phyloP scores from a whole-genome alignment of 2,329 filamentous ascomycete genomes.

The Trichoderma sp. region DNA sequence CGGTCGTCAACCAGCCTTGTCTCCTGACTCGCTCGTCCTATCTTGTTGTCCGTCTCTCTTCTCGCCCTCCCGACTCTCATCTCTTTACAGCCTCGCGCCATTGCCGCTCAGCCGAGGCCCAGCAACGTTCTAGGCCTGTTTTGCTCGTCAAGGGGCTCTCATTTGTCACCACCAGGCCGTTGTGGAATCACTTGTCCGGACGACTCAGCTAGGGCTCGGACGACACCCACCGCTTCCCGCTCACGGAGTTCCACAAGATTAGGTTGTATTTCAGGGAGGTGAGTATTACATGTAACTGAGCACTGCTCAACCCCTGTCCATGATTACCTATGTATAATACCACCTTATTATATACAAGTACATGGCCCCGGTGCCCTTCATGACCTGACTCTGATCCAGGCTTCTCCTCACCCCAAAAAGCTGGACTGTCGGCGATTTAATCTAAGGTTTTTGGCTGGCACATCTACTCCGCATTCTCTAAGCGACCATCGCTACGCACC shows the following conservation, averaged over 20 bases:
- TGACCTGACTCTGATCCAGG: conserved; percentile 4
- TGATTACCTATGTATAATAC: not conserved
- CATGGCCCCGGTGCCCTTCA: not conserved
- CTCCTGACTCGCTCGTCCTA: conserved; percentile 8
- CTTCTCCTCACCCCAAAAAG: not conserved
- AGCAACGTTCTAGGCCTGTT: conserved; percentile 4
- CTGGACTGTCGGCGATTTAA: not conserved
- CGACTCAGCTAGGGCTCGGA: not conserved
- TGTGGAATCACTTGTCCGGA: not conserved
- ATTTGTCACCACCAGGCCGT: not conserved
- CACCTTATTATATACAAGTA: not conserved
- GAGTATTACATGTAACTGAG: not conserved
- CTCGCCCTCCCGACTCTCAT: not conserved
- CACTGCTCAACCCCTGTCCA: not conserved
- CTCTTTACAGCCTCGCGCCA: not conserved
- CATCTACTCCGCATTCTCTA: not conserved
- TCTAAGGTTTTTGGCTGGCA: not conserved
- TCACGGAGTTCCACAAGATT: conserved; percentile 11
- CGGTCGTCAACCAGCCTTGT: conserved; percentile 11
- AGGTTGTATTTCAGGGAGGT: conserved; percentile 15
- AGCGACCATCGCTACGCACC: not conserved
- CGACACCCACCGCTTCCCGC: conserved; percentile 1
- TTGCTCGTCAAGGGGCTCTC: not conserved
- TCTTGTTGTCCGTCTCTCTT: not conserved
- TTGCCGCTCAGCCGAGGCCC: conserved; percentile 6